phyloP scores from a whole-genome alignment of 2,329 filamentous ascomycete genomes.

The Zymoseptoria crescenta region DNA sequence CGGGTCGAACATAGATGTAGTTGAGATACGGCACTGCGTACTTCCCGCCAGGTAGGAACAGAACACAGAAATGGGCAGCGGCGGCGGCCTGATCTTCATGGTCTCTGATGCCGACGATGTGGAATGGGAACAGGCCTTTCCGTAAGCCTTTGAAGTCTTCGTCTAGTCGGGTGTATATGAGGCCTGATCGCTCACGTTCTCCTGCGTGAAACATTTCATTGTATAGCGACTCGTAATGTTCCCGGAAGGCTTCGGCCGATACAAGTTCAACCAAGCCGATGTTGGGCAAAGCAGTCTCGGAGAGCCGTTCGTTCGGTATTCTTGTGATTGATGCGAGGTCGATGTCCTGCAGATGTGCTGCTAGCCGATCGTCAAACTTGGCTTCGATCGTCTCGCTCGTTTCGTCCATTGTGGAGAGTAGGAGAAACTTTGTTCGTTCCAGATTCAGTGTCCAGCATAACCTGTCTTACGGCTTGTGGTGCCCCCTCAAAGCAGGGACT shows the following conservation, averaged over 20 bases:
- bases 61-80: constrained; percentile 20
- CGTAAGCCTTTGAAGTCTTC: constrained; percentile 10
- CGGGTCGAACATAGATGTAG: constrained; percentile 18
- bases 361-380: constrained; percentile 4
- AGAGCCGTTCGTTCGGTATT: constrained; percentile 6
- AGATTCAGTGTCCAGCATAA: too few relatives aligned
- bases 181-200: constrained; percentile 15
- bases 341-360: constrained; percentile 4
- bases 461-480: too few relatives aligned
- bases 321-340: constrained; percentile 9
- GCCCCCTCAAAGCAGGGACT: too few relatives aligned
- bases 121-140: constrained; percentile 11
- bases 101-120: constrained; percentile 16
- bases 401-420: constrained; percentile 6
- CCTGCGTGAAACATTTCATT: constrained; percentile 12
- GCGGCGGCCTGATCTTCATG: constrained; percentile 12
- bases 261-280: constrained; percentile 18
- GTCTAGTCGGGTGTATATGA: constrained; percentile 14
- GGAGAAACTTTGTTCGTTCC: too few relatives aligned
- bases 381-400: constrained; percentile 4
- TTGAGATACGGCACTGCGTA: constrained; percentile 19
- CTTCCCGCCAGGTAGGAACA: constrained; percentile 5
- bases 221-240: constrained; percentile 14
- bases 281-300: constrained; percentile 11
- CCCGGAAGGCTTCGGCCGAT: constrained; percentile 6